Evolutionary conservation across 768 basidiomycete species (phyloP), one percentile per base, ranked within the genome.

Genomic region (Porphyrellus cyaneotinctus): DNA sequence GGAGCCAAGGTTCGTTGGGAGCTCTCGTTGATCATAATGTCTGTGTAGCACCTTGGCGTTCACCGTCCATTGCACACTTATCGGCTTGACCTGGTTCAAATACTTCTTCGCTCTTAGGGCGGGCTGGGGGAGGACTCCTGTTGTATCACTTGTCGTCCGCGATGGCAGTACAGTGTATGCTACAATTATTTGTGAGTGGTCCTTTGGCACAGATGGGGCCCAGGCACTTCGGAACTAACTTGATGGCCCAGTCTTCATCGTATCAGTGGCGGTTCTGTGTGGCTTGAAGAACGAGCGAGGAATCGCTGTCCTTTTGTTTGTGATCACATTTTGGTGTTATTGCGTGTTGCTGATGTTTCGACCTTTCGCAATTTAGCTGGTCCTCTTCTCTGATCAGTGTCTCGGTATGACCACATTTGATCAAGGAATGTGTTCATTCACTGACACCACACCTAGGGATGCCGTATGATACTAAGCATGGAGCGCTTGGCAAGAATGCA

Each of bases 391-490:
- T 59, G 17, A n/a, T 32, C 30, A 65, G 60, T 30, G 14, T 53
- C 38, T 22, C 39, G 5, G 63, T 64, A 59, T 14, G 57, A 22
- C 11, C 41, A 3, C 24, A 7, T 50, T 37, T 26, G 2, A 10
- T 47, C 31, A 3, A 28, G 10, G 17, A 38, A 35, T 18, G 12
- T 1, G 24, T 13, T 38, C 18, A 15, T 17, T 51, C 26, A 20
- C n/a, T 35, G 13, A 49, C 24, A n/a, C 36, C 26, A 1, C 18
- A 23, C 28, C 18, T 6, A 67, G 66, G 65, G 63, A 6, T 68
- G 68, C 51, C 52, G 41, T n/a, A 47, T 64, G 49, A 57, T 70
- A 38, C 26, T 63, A 8, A 57, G 58, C 37, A 63, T 64, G 61
- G 63, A 63, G 24, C 48, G 56, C 15, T 53, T 70, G 11, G 53